Conservation (phyloP, 495 filamentous ascomycete species). For the Filosporella fistucella region DNA sequence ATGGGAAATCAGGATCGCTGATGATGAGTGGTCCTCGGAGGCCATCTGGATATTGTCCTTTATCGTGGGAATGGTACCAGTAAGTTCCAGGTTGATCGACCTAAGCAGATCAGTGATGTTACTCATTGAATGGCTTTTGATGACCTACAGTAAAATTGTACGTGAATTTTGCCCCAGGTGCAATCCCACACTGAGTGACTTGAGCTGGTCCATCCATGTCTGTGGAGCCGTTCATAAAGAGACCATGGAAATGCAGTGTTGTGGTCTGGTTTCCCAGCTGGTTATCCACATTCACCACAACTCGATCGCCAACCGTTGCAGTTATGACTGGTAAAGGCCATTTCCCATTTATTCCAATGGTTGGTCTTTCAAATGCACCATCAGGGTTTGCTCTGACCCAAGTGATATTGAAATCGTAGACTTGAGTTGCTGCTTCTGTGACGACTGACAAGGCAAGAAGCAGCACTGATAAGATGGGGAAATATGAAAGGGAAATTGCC, state of each 20-base stretch:
- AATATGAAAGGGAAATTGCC: slow-evolving; percentile 22
- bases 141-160: slow-evolving; percentile 34
- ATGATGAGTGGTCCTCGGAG: slow-evolving; percentile 58
- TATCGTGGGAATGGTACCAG: slow-evolving; percentile 68
- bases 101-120: slow-evolving; percentile 21
- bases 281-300: slow-evolving; percentile 72
- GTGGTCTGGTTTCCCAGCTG: slow-evolving; percentile 60
- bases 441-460: slow-evolving; percentile 30
- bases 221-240: slow-evolving; percentile 58
- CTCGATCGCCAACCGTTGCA: slow-evolving; percentile 62
- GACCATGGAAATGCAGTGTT: slow-evolving; percentile 61
- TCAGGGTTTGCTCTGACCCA: slow-evolving; percentile 85
- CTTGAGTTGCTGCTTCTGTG: slow-evolving; percentile 56
- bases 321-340: slow-evolving; percentile 72
- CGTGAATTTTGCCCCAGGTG: slow-evolving; percentile 33
- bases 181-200: slow-evolving; percentile 50
- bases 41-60: slow-evolving; percentile 60
- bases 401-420: slow-evolving; percentile 72
- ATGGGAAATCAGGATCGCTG: slow-evolving; percentile 51
- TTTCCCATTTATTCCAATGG: slow-evolving; percentile 77
- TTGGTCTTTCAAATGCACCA: slow-evolving; percentile 57
- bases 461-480: slow-evolving; percentile 29
- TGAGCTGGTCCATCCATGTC: slow-evolving; percentile 60
- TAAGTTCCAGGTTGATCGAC: slow-evolving; percentile 61
- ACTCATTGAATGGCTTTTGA: slow-evolving; percentile 4